Base-by-base conservation (phyloP, 1,139 yeast species). In the Pneumocystis canis region DNA sequence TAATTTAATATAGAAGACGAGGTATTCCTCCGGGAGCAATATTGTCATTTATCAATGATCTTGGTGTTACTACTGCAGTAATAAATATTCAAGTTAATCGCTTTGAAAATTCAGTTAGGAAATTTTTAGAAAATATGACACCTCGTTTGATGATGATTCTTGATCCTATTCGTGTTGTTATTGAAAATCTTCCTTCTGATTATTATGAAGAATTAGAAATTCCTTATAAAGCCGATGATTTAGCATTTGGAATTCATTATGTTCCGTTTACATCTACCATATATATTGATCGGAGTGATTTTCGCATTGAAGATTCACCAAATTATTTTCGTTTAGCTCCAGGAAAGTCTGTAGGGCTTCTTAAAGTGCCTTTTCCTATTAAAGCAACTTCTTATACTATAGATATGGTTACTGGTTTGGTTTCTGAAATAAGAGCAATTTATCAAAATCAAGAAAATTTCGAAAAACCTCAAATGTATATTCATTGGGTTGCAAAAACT, bases 21-120 rank as follows among this genome's bases (percentile, higher is more conserved):
- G 99, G 99, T 77, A 85, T 94, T 7, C 98, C 99, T 68, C 98
- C 99, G n/a, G 97, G 97, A 47, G 97, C 97, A 32, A 88, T 94
- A 72, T 80, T 94, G 70, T 82, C 89, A 56, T 94, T 94, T 74
- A 87, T 94, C 71, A 89, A 90, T 73, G 94, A 96, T 60, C 81
- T 94, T 69, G 99, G 99, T 70, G 98, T 94, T 63, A 94, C 98
- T 60, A 92, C 97, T 1, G 81, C 90, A 61, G 86, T 90, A 58
- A 85, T 96, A 60, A 89, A 89, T 72, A 94, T 94, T 73, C 97
- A 92, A 78, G 86, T 82, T 31, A 82, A 83, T 11, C 81, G 98
- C 73, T 89, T 94, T 72, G 99, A 94, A 72, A 83, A 85, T 71
- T 84, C 97, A 1, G 84, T 94, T 65, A 84, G 99, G 75, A 80